These are phyloP conservation scores for Cucurbita pepo DNA, from an alignment of 306 rosid species.

Conservation along the genomic window DNA sequence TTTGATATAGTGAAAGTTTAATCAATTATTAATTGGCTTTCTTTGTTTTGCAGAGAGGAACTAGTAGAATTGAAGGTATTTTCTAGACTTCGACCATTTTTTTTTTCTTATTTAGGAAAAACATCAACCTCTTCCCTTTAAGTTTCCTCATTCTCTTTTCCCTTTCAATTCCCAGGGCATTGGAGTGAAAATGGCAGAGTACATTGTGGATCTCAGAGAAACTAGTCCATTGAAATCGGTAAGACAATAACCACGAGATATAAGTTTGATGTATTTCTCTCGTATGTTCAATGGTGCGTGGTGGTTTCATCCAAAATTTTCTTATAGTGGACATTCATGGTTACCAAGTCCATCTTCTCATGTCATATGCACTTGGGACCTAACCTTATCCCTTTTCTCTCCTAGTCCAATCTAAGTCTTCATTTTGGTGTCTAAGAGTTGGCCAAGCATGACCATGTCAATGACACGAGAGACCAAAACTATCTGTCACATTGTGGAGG, in stretches of 20 bases:
- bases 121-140: neutral
- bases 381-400: neutral
- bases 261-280: neutral
- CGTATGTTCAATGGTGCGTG: neutral
- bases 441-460: neutral
- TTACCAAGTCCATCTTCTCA: neutral
- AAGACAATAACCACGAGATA: constrained; percentile 9
- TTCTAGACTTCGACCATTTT: neutral
- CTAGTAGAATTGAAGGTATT: constrained; percentile 58
- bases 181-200: constrained; percentile 74
- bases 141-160: neutral
- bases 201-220: constrained; percentile 65
- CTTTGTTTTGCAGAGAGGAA: constrained; percentile 50
- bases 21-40: neutral
- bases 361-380: neutral
- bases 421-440: neutral
- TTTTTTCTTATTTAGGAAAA: too few relatives aligned
- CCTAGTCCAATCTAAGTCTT: neutral
- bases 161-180: constrained; percentile 42
- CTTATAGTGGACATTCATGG: neutral
- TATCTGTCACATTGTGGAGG: too few relatives aligned
- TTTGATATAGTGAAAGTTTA: neutral
- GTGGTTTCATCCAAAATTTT: neutral
- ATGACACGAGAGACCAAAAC: too few relatives aligned
- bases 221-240: constrained; percentile 73